phyloP scores from a whole-genome alignment of 2,329 filamentous ascomycete species.

The Cryphonectria japonica region DNA sequence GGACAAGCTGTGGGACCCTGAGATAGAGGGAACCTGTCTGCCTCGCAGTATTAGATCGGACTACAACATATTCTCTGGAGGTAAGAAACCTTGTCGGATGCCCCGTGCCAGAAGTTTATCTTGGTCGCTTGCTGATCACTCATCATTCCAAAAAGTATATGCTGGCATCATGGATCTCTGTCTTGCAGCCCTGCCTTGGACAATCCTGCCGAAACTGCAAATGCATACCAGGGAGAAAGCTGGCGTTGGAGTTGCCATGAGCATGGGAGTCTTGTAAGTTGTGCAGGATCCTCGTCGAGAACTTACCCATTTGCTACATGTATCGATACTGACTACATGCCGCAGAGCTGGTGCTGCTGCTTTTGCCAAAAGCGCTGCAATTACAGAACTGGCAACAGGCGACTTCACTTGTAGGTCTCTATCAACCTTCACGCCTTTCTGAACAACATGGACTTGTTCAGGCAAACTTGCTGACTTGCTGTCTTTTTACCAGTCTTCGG shows the following conservation, averaged over 20 bases:
- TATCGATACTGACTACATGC: not conserved
- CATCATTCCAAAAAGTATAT: conserved; percentile 6
- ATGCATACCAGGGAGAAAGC: conserved; percentile 27
- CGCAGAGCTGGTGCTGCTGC: not conserved
- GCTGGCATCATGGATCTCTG: conserved; percentile 27
- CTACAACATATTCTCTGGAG: conserved; percentile 34
- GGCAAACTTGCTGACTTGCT: not conserved
- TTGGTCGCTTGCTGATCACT: not conserved
- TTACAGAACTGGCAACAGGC: not conserved
- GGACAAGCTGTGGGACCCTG: conserved; percentile 33
- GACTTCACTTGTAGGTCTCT: not conserved
- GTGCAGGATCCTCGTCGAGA: conserved; percentile 45
- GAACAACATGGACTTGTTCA: not conserved
- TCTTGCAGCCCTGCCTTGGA: conserved; percentile 27
- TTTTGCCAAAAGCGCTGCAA: not conserved
- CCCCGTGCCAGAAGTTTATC: not conserved
- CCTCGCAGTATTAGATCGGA: conserved; percentile 27
- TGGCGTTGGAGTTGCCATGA: conserved; percentile 27
- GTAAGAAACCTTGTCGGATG: conserved; percentile 19
- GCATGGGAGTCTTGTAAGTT: conserved; percentile 38
- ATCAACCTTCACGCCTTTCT: not conserved
- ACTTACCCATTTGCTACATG: not conserved
- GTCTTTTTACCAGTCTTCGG: not conserved
- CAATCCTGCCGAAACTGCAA: conserved; percentile 22
- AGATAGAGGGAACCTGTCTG: conserved; percentile 35